These are phyloP conservation scores for Agarophyton chilense DNA, from an alignment of 23 red algal genomes.

Conservation along the genomic window DNA sequence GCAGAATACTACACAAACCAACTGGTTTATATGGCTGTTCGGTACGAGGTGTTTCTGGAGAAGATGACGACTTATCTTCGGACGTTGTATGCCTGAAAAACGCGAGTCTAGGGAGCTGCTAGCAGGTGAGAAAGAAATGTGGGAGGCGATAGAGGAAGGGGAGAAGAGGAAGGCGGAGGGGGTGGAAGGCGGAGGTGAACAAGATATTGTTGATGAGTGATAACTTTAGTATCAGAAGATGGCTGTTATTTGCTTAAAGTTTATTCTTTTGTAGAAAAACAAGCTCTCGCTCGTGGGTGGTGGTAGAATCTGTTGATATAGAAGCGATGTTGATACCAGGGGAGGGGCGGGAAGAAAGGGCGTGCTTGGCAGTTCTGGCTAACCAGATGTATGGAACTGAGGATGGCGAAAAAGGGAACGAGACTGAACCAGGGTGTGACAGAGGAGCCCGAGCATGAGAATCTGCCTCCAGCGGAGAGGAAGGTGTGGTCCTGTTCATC, in stretches of 20 bases:
- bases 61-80: no score
- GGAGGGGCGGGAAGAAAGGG: neutral
- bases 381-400: neutral
- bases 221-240: no score
- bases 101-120: neutral
- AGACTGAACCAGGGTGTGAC: slow-evolving; percentile 24
- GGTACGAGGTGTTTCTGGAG: no score
- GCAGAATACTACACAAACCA: no score
- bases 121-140: neutral
- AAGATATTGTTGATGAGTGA: neutral
- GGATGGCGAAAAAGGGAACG: neutral
- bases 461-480: neutral
- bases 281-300: no score
- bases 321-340: neutral
- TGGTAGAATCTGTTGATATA: no score
- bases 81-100: neutral
- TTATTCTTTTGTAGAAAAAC: neutral
- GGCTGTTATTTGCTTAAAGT: neutral
- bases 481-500: neutral
- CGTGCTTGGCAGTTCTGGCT: slow-evolving; percentile 5
- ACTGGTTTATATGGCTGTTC: no score
- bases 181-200: neutral
- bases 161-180: neutral
- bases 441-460: neutral
- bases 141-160: neutral